These are phyloP conservation scores for Heliosperma pusillum DNA, from an alignment of 148 eudicot species.

Conservation along the genomic window DNA sequence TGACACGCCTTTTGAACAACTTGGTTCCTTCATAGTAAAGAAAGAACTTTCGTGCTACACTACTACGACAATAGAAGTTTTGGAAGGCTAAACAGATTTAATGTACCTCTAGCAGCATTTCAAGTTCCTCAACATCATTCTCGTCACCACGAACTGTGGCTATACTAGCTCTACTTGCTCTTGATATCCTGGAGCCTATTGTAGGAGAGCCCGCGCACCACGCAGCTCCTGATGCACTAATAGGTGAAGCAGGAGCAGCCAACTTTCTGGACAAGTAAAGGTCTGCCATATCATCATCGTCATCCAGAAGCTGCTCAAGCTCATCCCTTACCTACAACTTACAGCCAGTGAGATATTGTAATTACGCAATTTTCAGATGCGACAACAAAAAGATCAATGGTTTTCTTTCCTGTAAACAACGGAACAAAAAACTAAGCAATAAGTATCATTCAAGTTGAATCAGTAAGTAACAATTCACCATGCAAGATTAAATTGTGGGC, in stretches of 20 bases:
- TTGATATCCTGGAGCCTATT: slow-evolving; percentile 54
- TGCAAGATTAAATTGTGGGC: not conserved
- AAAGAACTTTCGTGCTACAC: not conserved
- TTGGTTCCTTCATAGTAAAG: not conserved
- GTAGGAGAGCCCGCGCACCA: slow-evolving; percentile 54
- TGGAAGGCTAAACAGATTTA: not conserved
- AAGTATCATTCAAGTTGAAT: not conserved
- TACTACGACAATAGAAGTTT: not conserved
- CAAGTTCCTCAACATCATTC: slow-evolving; percentile 76
- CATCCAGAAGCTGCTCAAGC: slow-evolving; percentile 74
- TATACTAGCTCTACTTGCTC: slow-evolving; percentile 65
- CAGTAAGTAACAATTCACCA: not conserved
- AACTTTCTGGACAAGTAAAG: slow-evolving; percentile 68
- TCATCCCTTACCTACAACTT: slow-evolving; percentile 68
- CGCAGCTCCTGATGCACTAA: slow-evolving; percentile 49
- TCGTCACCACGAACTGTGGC: slow-evolving; percentile 56
- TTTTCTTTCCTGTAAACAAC: not conserved
- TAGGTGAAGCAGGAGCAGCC: slow-evolving; percentile 48
- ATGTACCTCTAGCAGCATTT: slow-evolving; percentile 69
- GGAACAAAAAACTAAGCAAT: not conserved
- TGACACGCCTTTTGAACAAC: not conserved
- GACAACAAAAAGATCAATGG: not conserved
- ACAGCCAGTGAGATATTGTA: not conserved
- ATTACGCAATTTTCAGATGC: not conserved
- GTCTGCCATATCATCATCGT: slow-evolving; percentile 79